Evolutionary conservation across 1,139 yeast genomes (phyloP).

Genomic region (Yamadazyma diddensiae): DNA sequence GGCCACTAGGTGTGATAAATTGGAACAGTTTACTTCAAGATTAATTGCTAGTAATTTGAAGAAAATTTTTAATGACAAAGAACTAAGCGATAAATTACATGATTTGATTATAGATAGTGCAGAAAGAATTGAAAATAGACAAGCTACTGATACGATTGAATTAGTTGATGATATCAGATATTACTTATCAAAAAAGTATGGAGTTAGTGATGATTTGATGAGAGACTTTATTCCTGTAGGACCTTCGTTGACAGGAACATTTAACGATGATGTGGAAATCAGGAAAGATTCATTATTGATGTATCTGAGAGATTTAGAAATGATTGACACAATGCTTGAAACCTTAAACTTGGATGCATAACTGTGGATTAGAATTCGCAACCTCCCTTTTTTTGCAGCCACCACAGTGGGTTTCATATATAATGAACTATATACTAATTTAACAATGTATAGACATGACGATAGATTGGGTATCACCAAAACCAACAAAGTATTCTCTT

Average conservation of each 20-base stretch:
- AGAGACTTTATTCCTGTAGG: constrained; percentile 29
- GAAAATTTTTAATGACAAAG: constrained; percentile 29
- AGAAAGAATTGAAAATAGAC: constrained; percentile 53
- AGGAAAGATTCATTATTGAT: constrained; percentile 24
- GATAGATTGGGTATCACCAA: constrained; percentile 23
- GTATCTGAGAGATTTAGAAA: constrained; percentile 34
- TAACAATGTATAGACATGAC: constrained; percentile 4
- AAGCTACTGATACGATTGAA: constrained; percentile 78
- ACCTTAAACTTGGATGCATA: constrained; percentile 43
- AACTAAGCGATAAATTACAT: constrained; percentile 20
- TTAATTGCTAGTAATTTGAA: constrained; percentile 52
- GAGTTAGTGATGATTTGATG: constrained; percentile 26
- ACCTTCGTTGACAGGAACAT: constrained; percentile 14
- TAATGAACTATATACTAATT: neutral
- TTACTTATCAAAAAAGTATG: constrained; percentile 52
- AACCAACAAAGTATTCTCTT: constrained; percentile 22
- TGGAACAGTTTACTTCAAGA: constrained; percentile 64
- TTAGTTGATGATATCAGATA: constrained; percentile 73
- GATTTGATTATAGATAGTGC: constrained; percentile 47
- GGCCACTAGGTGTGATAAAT: constrained; percentile 61
- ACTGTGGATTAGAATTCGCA: neutral
- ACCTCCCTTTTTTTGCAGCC: neutral
- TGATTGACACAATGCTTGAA: constrained; percentile 43
- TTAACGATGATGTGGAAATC: constrained; percentile 27
- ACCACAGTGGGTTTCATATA: neutral